Evolutionary conservation across 768 basidiomycete genomes (phyloP).

Genomic region (Leccinum boreale): DNA sequence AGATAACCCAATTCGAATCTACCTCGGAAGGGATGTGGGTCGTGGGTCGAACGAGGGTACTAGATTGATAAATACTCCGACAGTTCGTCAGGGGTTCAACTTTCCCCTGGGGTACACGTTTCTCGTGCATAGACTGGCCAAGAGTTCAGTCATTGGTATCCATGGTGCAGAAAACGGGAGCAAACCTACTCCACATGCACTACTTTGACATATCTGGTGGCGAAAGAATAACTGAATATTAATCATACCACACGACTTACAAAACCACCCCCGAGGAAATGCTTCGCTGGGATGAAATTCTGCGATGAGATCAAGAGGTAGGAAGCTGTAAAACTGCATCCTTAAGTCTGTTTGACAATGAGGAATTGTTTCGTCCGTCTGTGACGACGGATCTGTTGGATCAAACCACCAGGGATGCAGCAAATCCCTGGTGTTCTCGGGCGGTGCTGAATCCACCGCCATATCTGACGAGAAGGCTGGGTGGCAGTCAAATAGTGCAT

Average conservation of each 20-base stretch:
- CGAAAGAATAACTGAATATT: conserved; percentile 46
- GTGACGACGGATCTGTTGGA: conserved; percentile 3
- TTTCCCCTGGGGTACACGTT: conserved; percentile 11
- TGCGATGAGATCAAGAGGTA: conserved; percentile 31
- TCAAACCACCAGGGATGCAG: conserved; percentile 24
- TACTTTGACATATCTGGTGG: conserved; percentile 44
- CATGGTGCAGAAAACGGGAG: background rate
- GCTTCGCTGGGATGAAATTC: conserved; percentile 29
- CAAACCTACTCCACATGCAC: conserved; percentile 37
- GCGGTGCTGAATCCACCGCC: background rate
- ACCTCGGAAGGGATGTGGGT: conserved; percentile 19
- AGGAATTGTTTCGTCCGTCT: conserved; percentile 13
- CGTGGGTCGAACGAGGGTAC: conserved; percentile 16
- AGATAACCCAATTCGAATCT: conserved; percentile 6
- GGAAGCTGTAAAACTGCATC: conserved; percentile 26
- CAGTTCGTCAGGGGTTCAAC: conserved; percentile 20
- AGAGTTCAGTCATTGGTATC: conserved; percentile 7
- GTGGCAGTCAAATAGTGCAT: conserved; percentile 21
- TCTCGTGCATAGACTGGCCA: conserved; percentile 8
- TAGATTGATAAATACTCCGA: conserved; percentile 18
- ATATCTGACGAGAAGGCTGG: background rate
- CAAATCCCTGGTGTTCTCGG: background rate
- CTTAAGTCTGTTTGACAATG: conserved; percentile 21
- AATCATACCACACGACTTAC: conserved; percentile 44
- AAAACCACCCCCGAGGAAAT: conserved; percentile 49